A percentile compares a stretch with the other conserved stretches of the same genome.
These are phyloP conservation scores for Cladosporium sp. DNA, from an alignment of 2,329 filamentous ascomycete genomes.

Conservation along the genomic window DNA sequence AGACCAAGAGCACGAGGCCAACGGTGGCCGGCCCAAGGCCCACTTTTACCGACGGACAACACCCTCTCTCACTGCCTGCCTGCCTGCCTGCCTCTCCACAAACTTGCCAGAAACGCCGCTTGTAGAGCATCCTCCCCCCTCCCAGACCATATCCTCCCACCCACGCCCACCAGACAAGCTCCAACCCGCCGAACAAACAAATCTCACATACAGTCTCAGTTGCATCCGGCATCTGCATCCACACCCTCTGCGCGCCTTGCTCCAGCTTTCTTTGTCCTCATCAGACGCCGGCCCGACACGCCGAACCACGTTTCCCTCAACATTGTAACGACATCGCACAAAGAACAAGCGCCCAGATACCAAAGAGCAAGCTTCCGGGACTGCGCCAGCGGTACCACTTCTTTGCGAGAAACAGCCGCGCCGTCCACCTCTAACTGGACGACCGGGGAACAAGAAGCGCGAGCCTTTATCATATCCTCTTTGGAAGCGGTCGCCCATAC, in stretches of 20 bases:
- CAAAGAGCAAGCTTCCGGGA: conserved; percentile 1
- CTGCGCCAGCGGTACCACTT: conserved; percentile 3
- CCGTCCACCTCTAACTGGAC: conserved; percentile 4
- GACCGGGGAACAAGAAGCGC: neutral
- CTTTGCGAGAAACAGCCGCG: conserved; percentile 9
- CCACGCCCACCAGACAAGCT: no score
- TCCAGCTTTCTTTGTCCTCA: conserved; percentile 8
- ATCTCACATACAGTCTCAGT: neutral
- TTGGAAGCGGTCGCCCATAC: neutral
- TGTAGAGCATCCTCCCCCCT: no score
- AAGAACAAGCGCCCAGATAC: neutral
- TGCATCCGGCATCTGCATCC: conserved; percentile 3
- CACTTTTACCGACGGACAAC: no score
- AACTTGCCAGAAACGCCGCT: no score
- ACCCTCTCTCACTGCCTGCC: no score
- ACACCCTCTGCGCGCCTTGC: conserved; percentile 1
- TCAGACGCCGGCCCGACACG: conserved; percentile 10
- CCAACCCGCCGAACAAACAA: no score
- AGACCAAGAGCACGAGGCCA: no score
- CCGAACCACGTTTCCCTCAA: conserved; percentile 1
- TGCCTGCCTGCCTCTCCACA: no score
- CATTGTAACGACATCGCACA: conserved; percentile 1
- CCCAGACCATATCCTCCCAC: no score
- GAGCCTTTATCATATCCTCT: neutral
- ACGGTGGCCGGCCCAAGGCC: no score